Conservation (phyloP, 2,329 filamentous ascomycete species). For the Colletotrichum paranaense region DNA sequence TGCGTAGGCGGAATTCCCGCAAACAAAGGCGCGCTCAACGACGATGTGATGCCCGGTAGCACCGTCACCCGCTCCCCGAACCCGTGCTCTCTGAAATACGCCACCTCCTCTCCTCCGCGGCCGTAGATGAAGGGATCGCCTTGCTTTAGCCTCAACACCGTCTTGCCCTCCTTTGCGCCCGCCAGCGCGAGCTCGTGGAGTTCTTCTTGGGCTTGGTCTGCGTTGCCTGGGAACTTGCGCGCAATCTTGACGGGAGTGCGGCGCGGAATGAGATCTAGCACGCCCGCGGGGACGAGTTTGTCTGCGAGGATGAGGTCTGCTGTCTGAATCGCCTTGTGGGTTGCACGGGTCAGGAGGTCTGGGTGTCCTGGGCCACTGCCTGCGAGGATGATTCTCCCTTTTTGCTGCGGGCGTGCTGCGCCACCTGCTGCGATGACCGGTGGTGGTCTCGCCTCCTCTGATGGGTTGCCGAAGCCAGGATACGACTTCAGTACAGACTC, state of each 20-base stretch:
- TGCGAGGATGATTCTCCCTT: conserved; percentile 85
- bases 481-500: conserved; percentile 82
- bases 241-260: conserved; percentile 91
- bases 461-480: conserved; percentile 42
- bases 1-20: conserved; percentile 90
- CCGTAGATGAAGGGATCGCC: conserved; percentile 98
- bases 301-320: conserved; percentile 87
- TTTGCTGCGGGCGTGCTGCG: conserved; percentile 36
- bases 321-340: conserved; percentile 78
- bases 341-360: conserved; percentile 86
- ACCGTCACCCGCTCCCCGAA: conserved; percentile 74
- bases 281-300: conserved; percentile 85
- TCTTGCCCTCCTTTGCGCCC: conserved; percentile 74
- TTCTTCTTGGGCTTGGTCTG: conserved; percentile 92
- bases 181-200: conserved; percentile 82
- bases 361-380: conserved; percentile 95
- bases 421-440: not conserved
- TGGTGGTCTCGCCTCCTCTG: not conserved
- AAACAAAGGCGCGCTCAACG: conserved; percentile 88
- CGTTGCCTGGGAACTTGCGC: conserved; percentile 97
- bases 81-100: conserved; percentile 81
- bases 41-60: conserved; percentile 90
- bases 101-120: conserved; percentile 91
- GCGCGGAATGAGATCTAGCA: conserved; percentile 90
- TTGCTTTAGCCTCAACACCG: conserved; percentile 91